Base-by-base conservation (phyloP, 352 stramenopile species). In the Globisporangium lucens region DNA sequence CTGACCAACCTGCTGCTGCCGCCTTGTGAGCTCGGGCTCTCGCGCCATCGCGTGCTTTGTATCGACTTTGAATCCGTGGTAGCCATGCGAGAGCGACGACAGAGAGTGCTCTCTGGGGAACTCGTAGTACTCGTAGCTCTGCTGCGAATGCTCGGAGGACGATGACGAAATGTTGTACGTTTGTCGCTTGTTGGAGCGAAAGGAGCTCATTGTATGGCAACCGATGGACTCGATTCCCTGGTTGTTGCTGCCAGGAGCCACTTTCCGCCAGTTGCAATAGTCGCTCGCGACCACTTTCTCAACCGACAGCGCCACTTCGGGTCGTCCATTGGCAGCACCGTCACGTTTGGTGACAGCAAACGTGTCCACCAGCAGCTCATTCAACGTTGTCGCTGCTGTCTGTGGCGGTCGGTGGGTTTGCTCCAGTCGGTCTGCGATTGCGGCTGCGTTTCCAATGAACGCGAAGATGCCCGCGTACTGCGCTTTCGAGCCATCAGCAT, bases 201-300 rank as follows among this genome's bases (percentile, higher is more conserved):
- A 20, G 10, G n/a, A 35, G n/a, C 53, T 57, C 38, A 24, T 30
- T 17, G 41, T 27, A 41, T 57, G 38, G n/a, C 41, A n/a, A 36
- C 38, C 63, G 7, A 63, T 27, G 20, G 53, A 27, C 41, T 53
- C 20, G 2, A 49, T 3, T 20, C 22, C 49, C 36, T 63, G 30
- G n/a, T 24, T n/a, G 24, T 24, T 24, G 24, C 24, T 24, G 1
- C 33, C 27, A 17, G 22, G 65, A 17, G 24, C 56, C 12, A 52
- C 47, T 13, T 58, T 29, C 10, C 64, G 58, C 71, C 71, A 74
- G 41, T 58, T 67, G 56, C 67, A 76, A 35, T 74, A 76, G 67
- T 76, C 68, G 20, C 71, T 76, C 27, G 71, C 68, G 7, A 76
- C 67, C 38, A 76, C 57, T 46, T 66, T 71, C 63, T 73, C 65